These are phyloP conservation scores for Prunus mongolica DNA, from an alignment of 306 rosid genomes.

Conservation along the genomic window DNA sequence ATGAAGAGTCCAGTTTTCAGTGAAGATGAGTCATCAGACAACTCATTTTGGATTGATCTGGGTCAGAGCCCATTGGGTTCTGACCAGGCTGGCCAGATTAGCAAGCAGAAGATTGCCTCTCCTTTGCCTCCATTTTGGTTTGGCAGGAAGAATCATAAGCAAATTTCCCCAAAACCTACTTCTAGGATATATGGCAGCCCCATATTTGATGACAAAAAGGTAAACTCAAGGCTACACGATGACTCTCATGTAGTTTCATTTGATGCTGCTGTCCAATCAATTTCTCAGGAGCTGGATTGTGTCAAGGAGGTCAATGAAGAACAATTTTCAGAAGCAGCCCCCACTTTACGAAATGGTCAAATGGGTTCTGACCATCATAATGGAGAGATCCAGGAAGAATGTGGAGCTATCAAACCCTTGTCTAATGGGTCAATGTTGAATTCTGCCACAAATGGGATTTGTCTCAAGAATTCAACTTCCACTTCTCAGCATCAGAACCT, in stretches of 20 bases:
- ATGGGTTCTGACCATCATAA: slow-evolving; percentile 25
- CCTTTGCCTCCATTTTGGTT: slow-evolving; percentile 73
- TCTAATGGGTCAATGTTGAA: slow-evolving; percentile 20
- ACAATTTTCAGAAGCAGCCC: slow-evolving; percentile 37
- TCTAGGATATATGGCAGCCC: slow-evolving; percentile 76
- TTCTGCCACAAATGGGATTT: slow-evolving; percentile 33
- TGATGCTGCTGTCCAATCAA: slow-evolving; percentile 79
- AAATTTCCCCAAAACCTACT: slow-evolving; percentile 58
- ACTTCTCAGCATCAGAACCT: slow-evolving; percentile 34
- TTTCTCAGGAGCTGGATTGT: slow-evolving; percentile 79
- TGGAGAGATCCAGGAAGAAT: slow-evolving; percentile 57
- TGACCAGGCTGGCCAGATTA: slow-evolving; percentile 46
- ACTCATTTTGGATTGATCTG: slow-evolving; percentile 90
- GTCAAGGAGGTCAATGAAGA: slow-evolving; percentile 72
- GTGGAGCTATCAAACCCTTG: slow-evolving; percentile 30
- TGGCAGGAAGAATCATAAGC: slow-evolving; percentile 53
- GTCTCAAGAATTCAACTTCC: slow-evolving; percentile 36
- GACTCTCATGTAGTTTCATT: slow-evolving; percentile 61
- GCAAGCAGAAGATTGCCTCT: slow-evolving; percentile 65
- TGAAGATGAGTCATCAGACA: slow-evolving; percentile 89
- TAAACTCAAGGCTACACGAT: slow-evolving; percentile 33
- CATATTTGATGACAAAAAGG: slow-evolving; percentile 60
- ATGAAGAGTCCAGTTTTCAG: slow-evolving; percentile 97
- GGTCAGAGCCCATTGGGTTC: slow-evolving; percentile 98
- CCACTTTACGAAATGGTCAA: slow-evolving; percentile 36